A percentile compares a stretch with the other conserved stretches of the same genome.
phyloP scores from a whole-genome alignment of 1,139 yeast genomes.

The Blastobotrys capitulatus region DNA sequence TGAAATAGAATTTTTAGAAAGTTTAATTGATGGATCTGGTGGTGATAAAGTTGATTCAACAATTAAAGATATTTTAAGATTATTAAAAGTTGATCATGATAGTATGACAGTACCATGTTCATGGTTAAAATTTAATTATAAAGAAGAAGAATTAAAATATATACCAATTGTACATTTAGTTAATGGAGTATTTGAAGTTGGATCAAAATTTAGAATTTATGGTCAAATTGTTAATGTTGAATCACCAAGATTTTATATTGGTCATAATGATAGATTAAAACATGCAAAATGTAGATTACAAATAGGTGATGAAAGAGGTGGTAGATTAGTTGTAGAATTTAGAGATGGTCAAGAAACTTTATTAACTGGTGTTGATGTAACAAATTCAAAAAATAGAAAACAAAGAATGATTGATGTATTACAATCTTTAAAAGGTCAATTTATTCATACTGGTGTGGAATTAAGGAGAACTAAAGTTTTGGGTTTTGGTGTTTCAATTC shows the following conservation, averaged over 20 bases:
- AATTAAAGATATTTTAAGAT: slow-evolving; percentile 7
- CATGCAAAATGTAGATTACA: slow-evolving; percentile 11
- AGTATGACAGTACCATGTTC: slow-evolving; percentile 5
- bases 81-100: slow-evolving; percentile 5
- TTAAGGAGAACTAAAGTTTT: slow-evolving; percentile 1
- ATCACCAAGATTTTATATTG: slow-evolving; percentile 8
- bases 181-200: slow-evolving; percentile 7
- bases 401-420: slow-evolving; percentile 1
- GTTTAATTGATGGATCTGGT: neutral
- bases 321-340: slow-evolving; percentile 4
- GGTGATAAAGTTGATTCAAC: neutral
- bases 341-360: slow-evolving; percentile 9
- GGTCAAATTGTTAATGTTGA: slow-evolving; percentile 5
- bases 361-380: slow-evolving; percentile 10
- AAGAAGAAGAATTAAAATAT: neutral
- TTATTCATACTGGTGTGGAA: slow-evolving; percentile 7
- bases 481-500: slow-evolving; percentile 1
- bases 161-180: slow-evolving; percentile 9
- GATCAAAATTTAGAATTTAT: slow-evolving; percentile 6
- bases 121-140: slow-evolving; percentile 2
- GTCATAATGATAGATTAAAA: slow-evolving; percentile 7
- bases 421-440: slow-evolving; percentile 4
- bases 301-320: slow-evolving; percentile 9
- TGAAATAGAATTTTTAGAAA: slow-evolving; percentile 7
- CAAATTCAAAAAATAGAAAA: slow-evolving; percentile 4